Percentiles rank a stretch among this genome's conserved stretches.
Conservation (phyloP, 345 rosid genomes). For the Anastatica hierochuntica region DNA sequence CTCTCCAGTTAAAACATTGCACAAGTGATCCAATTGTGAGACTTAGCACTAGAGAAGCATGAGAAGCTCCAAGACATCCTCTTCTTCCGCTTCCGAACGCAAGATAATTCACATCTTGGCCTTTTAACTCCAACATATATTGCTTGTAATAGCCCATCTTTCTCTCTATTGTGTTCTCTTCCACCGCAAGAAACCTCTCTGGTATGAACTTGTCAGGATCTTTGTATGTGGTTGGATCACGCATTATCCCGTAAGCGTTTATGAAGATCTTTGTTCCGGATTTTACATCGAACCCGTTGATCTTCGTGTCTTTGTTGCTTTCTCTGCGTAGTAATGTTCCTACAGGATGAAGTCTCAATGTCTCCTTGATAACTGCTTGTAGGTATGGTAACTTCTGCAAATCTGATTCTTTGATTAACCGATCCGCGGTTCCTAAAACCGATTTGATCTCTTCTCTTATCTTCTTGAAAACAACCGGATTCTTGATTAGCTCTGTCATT, state of each 20-base stretch:
- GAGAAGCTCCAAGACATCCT: slow-evolving; percentile 48
- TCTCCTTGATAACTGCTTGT: slow-evolving; percentile 56
- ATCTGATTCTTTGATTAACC: slow-evolving; percentile 55
- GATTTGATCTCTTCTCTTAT: slow-evolving; percentile 46
- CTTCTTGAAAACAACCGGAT: slow-evolving; percentile 34
- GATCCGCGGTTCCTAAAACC: slow-evolving; percentile 24
- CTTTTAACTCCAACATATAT: slow-evolving; percentile 46
- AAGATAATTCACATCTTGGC: slow-evolving; percentile 47
- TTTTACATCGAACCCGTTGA: slow-evolving; percentile 18
- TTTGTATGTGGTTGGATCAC: slow-evolving; percentile 17
- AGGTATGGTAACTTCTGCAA: slow-evolving; percentile 50
- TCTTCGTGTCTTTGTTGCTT: slow-evolving; percentile 25
- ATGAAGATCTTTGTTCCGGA: slow-evolving; percentile 24
- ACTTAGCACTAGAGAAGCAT: slow-evolving; percentile 43
- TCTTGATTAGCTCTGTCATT: slow-evolving; percentile 56
- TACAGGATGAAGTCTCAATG: slow-evolving; percentile 64
- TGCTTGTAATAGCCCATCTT: too few species aligned
- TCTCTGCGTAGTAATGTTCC: slow-evolving; percentile 57
- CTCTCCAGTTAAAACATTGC: slow-evolving; percentile 25
- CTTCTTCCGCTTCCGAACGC: slow-evolving; percentile 56
- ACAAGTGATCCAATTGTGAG: slow-evolving; percentile 20
- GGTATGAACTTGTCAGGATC: slow-evolving; percentile 27
- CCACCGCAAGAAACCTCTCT: slow-evolving; percentile 25
- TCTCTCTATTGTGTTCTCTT: slow-evolving; percentile 6
- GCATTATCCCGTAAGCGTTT: slow-evolving; percentile 28